Base-by-base conservation (phyloP, 805 yeast species). In the Grigorovia transvaalensis region DNA sequence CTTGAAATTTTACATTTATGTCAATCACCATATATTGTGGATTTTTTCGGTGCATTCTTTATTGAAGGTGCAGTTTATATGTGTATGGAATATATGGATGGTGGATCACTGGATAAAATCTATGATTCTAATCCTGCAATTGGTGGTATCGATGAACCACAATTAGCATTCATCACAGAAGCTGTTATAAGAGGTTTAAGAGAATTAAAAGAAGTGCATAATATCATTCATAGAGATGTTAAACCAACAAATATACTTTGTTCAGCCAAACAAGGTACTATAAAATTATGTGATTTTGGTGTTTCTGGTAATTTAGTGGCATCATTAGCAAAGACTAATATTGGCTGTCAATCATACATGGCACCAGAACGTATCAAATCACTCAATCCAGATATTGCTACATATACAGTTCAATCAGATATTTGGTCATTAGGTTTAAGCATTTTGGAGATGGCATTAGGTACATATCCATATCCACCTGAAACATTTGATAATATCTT, bases 81-180 rank as follows among this genome's bases (percentile, higher is more conserved):
- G 88, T 93, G 98, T 71, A 91, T 91, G 79, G 99, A 91, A 70
- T 88, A 82, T 67, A 91, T 91, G 99, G 95, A 88, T 67, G 97
- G 96, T 47, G 96, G 96, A 0, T 88, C 96, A 0, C 71, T 91
- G 53, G 96, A 91, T 69, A 87, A 85, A 63, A 75, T 90, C 15
- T 91, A 89, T 67, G 84, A 81, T 3, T 73, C 71, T 27, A 56
- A 56, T n/a, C 59, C 57, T 2, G 61, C 56, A 44, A 72, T 72
- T n/a, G 73, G 69, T 47, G 88, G 90, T 44, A 73, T 85, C 35
- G 85, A 83, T 56, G 99, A 91, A 65, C 78, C 81, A 7, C 84
- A 84, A 56, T 72, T 91, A 53, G 95, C 95, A 2, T 80, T 77
- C 59, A 84, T 90, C 46, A 79, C 96, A 4, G 84, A 84, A 58